These are phyloP conservation scores for Leccinum obscurum DNA, from an alignment of 768 basidiomycete species.

Conservation along the genomic window DNA sequence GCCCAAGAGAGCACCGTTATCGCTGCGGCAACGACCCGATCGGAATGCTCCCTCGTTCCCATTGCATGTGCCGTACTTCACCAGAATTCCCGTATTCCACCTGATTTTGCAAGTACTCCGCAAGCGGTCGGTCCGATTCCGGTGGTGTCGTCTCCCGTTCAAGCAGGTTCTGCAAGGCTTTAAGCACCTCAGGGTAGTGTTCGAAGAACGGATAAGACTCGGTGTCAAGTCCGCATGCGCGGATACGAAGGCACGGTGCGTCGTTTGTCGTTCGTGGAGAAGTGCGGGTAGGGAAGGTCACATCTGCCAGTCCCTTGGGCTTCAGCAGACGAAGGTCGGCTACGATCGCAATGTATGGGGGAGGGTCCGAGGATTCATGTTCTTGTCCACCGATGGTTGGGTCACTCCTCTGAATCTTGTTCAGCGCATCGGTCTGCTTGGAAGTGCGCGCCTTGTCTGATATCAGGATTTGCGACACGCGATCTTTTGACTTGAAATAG, in stretches of 20 bases:
- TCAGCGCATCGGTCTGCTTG: not conserved
- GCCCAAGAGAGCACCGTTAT: not conserved
- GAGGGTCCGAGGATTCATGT: not conserved
- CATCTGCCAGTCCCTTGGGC: not conserved
- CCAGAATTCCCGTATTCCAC: not conserved
- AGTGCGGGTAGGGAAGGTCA: not conserved
- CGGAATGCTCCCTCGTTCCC: not conserved
- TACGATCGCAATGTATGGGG: not conserved
- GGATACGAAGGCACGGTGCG: not conserved
- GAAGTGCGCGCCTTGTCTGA: not conserved
- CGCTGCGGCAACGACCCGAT: not conserved
- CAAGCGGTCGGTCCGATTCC: not conserved
- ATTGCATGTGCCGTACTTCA: not conserved
- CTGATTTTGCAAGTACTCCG: not conserved
- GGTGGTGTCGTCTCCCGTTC: not conserved
- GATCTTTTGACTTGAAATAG: not conserved
- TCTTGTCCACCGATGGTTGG: not conserved
- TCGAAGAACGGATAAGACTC: not conserved
- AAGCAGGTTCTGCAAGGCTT: not conserved
- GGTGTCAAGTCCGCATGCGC: not conserved
- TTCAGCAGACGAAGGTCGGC: not conserved
- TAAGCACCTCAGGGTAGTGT: not conserved
- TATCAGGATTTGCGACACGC: slow-evolving; percentile 3
- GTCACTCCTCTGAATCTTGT: not conserved
- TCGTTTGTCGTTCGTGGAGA: not conserved